These are phyloP conservation scores for Triticum dicoccoides DNA, from an alignment of 176 grass and related monocot genomes.

Conservation along the genomic window DNA sequence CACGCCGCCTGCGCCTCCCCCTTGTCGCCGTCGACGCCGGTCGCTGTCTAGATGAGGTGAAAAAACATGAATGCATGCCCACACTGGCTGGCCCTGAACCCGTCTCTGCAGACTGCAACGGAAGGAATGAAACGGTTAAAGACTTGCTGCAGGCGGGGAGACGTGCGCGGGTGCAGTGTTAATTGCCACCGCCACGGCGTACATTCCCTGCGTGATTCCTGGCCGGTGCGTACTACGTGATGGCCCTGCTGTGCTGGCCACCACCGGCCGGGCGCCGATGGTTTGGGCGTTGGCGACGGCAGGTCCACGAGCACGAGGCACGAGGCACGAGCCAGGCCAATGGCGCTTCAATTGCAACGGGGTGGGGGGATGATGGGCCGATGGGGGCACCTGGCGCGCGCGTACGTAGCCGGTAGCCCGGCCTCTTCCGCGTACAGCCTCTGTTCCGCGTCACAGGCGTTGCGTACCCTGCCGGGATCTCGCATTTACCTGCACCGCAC, in stretches of 20 bases:
- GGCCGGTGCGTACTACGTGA: no score
- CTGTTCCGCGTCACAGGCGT: conserved; percentile 27
- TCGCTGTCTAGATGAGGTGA: background rate
- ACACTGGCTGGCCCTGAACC: background rate
- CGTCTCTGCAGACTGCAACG: background rate
- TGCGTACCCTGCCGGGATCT: background rate
- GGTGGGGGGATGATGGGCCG: background rate
- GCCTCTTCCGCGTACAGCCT: conserved; percentile 27
- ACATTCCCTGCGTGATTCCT: background rate
- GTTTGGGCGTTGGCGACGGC: conserved; percentile 13
- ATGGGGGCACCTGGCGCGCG: background rate
- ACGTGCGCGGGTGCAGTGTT: background rate
- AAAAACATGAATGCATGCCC: background rate
- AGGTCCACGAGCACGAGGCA: background rate
- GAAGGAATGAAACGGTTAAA: background rate
- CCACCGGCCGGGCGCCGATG: background rate
- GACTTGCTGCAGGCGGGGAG: background rate
- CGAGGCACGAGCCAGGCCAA: background rate
- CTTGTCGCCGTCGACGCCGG: background rate
- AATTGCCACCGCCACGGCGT: background rate
- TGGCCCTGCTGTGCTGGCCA: background rate
- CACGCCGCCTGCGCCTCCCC: background rate
- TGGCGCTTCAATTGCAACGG: conserved; percentile 9
- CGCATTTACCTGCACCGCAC: background rate
- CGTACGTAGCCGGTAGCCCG: background rate